Evolutionary conservation across 2,329 filamentous ascomycete genomes (phyloP).

Genomic region (Cladosporium sp.): DNA sequence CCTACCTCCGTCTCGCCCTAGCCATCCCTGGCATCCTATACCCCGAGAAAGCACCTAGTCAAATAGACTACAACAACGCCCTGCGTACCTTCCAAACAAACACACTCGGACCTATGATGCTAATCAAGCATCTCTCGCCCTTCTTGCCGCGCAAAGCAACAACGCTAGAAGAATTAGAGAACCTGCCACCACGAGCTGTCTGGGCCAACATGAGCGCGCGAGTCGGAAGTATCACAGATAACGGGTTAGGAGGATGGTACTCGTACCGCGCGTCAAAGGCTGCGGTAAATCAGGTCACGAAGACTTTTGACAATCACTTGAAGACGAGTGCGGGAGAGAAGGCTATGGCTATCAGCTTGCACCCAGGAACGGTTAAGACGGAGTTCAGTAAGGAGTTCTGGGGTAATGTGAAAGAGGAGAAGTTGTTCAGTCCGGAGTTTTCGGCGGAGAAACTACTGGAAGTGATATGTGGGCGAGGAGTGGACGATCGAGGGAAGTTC

Average conservation of each 20-base stretch:
- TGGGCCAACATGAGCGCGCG: slow-evolving; percentile 77
- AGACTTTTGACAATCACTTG: slow-evolving; percentile 70
- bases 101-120: slow-evolving; percentile 69
- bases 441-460: slow-evolving; percentile 65
- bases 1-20: slow-evolving; percentile 69
- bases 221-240: slow-evolving; percentile 73
- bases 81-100: slow-evolving; percentile 74
- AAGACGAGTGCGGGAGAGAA: slow-evolving; percentile 57
- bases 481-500: slow-evolving; percentile 60
- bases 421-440: slow-evolving; percentile 67
- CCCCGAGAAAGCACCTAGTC: slow-evolving; percentile 68
- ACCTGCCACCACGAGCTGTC: slow-evolving; percentile 55
- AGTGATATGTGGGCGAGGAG: slow-evolving; percentile 53
- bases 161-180: slow-evolving; percentile 31
- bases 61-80: slow-evolving; percentile 62
- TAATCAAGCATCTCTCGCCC: slow-evolving; percentile 72
- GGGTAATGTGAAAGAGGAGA: slow-evolving; percentile 60
- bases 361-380: slow-evolving; percentile 80
- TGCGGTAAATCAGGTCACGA: slow-evolving; percentile 69
- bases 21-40: slow-evolving; percentile 70
- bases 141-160: slow-evolving; percentile 66
- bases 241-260: slow-evolving; percentile 77
- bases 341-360: slow-evolving; percentile 69
- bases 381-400: slow-evolving; percentile 72
- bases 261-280: slow-evolving; percentile 76